These are phyloP conservation scores for Cucumis sativus DNA, from an alignment of 306 rosid genomes.

Conservation along the genomic window Cucumber_9930_V3 NC_026659.2:30720501-30721000, in stretches of 20 bases:
- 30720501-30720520: neutral
- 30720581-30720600: neutral
- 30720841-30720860: neutral
- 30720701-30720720: slow-evolving; percentile 87
- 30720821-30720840: neutral
- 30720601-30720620: neutral
- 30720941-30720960: slow-evolving; percentile 16
- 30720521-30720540: neutral
- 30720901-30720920: neutral
- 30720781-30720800: slow-evolving; percentile 98
- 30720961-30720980: slow-evolving; percentile 39
- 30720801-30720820: slow-evolving; percentile 62
- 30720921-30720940: slow-evolving; percentile 6
- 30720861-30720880: neutral
- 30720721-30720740: slow-evolving; percentile 95
- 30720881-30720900: neutral
- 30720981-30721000: slow-evolving; percentile 97
- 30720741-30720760: slow-evolving; percentile 90
- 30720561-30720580: neutral
- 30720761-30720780: slow-evolving; percentile 73
- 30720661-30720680: neutral
- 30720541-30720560: neutral
- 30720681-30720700: slow-evolving; percentile 2
- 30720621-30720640: neutral
- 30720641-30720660: neutral